Evolutionary conservation across 495 filamentous ascomycete genomes (phyloP), one percentile per base, ranked within the genome.

Genomic region (Trichocladium uniseriatum): DNA sequence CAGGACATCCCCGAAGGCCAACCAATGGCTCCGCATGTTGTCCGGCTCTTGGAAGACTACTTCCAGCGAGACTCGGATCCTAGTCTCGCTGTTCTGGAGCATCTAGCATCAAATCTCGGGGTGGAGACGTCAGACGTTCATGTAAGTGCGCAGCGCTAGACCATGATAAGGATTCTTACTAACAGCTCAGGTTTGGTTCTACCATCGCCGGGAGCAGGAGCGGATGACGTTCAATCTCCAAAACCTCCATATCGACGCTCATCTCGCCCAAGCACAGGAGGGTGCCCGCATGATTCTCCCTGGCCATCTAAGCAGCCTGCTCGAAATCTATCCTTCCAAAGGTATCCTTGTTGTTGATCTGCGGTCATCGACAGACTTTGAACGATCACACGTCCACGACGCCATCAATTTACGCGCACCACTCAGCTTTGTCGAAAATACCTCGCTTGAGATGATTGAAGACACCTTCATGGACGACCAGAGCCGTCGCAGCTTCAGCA

Each of bases 371-470:
- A 51, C 51, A 2, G 67, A 72, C n/a, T 75, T 71, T 31, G 63
- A 70, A 38, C 60, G 64, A 32, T 71, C 70, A 10, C 71, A 75
- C 32, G 69, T 75, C 34, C 64, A 69, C 37, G 66, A 69, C 29
- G 69, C 71, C 16, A 63, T 73, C 53, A 75, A 75, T 49, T 55
- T 75, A 43, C 67, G 71, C 15, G 67, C 67, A 5, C 71, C 71
- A 0, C 48, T 69, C 10, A 66, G 55, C 6, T 73, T 73, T 40
- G 61, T 72, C 19, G 42, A 66, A 16, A 53, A 58, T 20, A 69
- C 69, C 16, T 64, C 64, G 0, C 64, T 71, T 27, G 70, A 72
- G 40, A 73, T 73, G 68, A 69, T 75, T n/a, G 69, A 71, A 45
- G 67, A 65, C 54, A 65, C 68, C 16, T 58, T 75, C 15, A 63